phyloP scores from a whole-genome alignment of 2,329 filamentous ascomycete genomes.

The Colletotrichum musicola region DNA sequence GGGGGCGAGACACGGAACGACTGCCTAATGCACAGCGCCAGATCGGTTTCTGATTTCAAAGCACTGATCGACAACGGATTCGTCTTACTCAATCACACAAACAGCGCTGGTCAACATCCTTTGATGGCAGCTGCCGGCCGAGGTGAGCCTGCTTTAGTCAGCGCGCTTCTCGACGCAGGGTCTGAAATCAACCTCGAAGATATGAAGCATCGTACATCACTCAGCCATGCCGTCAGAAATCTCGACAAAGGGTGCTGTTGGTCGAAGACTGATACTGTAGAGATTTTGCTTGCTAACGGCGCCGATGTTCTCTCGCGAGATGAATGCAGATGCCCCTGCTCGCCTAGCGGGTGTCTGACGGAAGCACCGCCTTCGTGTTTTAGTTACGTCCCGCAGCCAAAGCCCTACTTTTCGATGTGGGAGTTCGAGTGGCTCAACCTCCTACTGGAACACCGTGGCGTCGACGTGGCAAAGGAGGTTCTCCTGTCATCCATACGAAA shows the following conservation, averaged over 20 bases:
- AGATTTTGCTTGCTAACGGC: not conserved
- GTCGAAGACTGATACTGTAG: not conserved
- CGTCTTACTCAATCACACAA: not conserved
- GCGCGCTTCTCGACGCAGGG: not conserved
- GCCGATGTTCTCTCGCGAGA: not conserved
- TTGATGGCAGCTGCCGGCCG: not conserved
- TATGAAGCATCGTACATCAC: not conserved
- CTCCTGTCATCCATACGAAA: not conserved
- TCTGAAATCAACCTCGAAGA: not conserved
- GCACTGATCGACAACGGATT: not conserved
- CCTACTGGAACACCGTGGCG: fast-evolving
- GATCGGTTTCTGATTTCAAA: not conserved
- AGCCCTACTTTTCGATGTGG: not conserved
- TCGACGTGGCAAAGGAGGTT: not conserved
- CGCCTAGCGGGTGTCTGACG: not conserved
- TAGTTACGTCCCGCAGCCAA: not conserved
- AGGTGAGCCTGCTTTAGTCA: fast-evolving
- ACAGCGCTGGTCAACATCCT: not conserved
- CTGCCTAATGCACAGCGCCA: not conserved
- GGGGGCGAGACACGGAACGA: fast-evolving
- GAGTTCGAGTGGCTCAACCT: not conserved
- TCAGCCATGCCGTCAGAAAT: not conserved
- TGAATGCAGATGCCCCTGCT: conserved; percentile 8
- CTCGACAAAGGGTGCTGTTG: fast-evolving
- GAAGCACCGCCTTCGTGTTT: not conserved